Percentiles rank a stretch among this genome's conserved stretches.
Conservation (phyloP, 768 basidiomycete genomes). For the Saitozyma podzolica region DNA sequence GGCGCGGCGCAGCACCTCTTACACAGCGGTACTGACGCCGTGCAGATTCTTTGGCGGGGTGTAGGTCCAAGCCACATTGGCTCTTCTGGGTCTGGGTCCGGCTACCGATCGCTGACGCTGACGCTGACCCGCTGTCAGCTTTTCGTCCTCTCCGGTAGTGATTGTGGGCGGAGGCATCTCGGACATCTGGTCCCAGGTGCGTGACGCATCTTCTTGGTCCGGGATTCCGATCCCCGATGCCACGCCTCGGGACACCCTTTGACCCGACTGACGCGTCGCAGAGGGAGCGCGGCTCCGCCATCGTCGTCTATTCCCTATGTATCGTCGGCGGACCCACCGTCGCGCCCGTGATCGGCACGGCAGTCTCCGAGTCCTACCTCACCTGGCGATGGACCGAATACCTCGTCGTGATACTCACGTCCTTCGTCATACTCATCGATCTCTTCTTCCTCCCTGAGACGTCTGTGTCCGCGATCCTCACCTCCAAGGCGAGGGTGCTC, state of each 20-base stretch:
- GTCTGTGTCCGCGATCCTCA: slow-evolving; percentile 49
- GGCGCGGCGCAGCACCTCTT: background rate
- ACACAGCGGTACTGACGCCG: background rate
- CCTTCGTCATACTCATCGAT: slow-evolving; percentile 32
- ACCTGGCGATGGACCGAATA: slow-evolving; percentile 55
- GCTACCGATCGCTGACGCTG: too few species aligned
- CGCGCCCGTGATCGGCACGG: slow-evolving; percentile 48
- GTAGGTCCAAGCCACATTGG: background rate
- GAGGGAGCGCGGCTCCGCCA: slow-evolving; percentile 38
- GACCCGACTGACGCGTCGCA: slow-evolving; percentile 1
- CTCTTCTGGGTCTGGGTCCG: too few species aligned
- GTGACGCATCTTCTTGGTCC: too few species aligned
- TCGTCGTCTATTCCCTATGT: slow-evolving; percentile 51
- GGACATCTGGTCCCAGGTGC: too few species aligned
- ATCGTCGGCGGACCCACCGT: slow-evolving; percentile 50
- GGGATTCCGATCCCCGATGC: too few species aligned
- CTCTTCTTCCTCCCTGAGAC: slow-evolving; percentile 51
- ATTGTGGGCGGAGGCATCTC: too few species aligned
- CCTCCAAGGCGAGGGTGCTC: slow-evolving; percentile 44
- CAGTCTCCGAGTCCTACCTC: slow-evolving; percentile 41
- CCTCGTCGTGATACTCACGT: slow-evolving; percentile 47
- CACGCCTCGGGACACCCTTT: too few species aligned
- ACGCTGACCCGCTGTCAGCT: too few species aligned
- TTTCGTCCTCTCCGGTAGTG: too few species aligned
- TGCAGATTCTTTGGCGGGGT: slow-evolving; percentile 18